A percentile compares a stretch with the other conserved stretches of the same genome.
These are phyloP conservation scores for Xylaria multiplex DNA, from an alignment of 2,329 filamentous ascomycete species.

Conservation along the genomic window DNA sequence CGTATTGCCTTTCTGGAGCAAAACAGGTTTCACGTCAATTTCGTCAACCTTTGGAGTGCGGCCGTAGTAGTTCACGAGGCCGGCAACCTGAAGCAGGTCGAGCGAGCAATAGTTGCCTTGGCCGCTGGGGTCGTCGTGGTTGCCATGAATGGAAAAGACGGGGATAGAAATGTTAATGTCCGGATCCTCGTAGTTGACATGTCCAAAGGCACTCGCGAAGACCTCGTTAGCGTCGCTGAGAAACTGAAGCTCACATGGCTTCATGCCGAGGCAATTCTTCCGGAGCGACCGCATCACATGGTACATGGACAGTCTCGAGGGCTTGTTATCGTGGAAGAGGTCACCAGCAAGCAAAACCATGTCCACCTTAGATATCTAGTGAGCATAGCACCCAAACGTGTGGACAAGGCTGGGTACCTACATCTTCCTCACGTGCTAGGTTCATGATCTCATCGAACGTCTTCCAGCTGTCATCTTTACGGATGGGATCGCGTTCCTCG, in stretches of 20 bases:
- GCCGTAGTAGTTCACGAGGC: slow-evolving; percentile 95
- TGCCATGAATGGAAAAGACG: slow-evolving; percentile 97
- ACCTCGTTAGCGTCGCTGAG: slow-evolving; percentile 91
- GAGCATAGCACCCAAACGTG: slow-evolving; percentile 18
- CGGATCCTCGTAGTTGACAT: slow-evolving; percentile 97
- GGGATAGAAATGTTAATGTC: slow-evolving; percentile 98
- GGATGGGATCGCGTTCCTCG: slow-evolving; percentile 89
- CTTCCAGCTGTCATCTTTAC: slow-evolving; percentile 97
- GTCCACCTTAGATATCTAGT: slow-evolving; percentile 70
- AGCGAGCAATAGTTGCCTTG: slow-evolving; percentile 92
- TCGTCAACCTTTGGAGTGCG: slow-evolving; percentile 92
- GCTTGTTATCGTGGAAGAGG: slow-evolving; percentile 98
- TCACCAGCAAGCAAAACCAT: slow-evolving; percentile 97
- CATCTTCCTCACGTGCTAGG: slow-evolving; percentile 84
- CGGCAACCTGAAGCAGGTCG: slow-evolving; percentile 89
- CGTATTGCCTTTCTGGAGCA: slow-evolving; percentile 91
- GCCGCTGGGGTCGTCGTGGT: slow-evolving; percentile 97
- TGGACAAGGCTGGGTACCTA: slow-evolving; percentile 46
- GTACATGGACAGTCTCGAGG: slow-evolving; percentile 93
- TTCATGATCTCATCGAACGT: slow-evolving; percentile 96
- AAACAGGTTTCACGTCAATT: slow-evolving; percentile 88
- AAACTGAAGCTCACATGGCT: slow-evolving; percentile 94
- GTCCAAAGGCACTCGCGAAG: slow-evolving; percentile 87
- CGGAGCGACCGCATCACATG: slow-evolving; percentile 96
- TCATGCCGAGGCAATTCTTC: slow-evolving; percentile 93